These are phyloP conservation scores for Spiraea crenata DNA, from an alignment of 331 rosid species.

Conservation along the genomic window DNA sequence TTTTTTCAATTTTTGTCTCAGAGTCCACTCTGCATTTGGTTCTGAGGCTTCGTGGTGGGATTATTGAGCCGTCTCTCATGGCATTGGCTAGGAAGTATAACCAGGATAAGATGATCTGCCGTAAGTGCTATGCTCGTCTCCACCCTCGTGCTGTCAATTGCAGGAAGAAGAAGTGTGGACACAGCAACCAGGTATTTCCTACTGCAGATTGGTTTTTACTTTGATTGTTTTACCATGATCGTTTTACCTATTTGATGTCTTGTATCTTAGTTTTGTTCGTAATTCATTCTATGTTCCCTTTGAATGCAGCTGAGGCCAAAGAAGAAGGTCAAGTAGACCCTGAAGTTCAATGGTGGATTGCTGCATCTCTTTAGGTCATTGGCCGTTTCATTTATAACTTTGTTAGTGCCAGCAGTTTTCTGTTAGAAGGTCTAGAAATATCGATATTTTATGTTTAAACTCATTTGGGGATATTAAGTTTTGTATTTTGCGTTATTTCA, in stretches of 20 bases:
- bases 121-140: conserved; percentile 97
- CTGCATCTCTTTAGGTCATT: conserved; percentile 17
- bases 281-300: background rate
- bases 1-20: conserved; percentile 23
- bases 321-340: conserved; percentile 93
- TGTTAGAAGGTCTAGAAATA: background rate
- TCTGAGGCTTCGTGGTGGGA: conserved; percentile 98
- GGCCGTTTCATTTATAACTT: background rate
- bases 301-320: conserved; percentile 94
- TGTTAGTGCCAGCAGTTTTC: conserved; percentile 9
- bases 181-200: conserved; percentile 87
- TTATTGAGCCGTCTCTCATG: conserved; percentile 95
- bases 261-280: background rate
- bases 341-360: background rate
- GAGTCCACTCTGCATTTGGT: conserved; percentile 95
- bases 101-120: conserved; percentile 92
- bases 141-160: conserved; percentile 99
- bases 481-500: background rate
- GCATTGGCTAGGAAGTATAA: conserved; percentile 94
- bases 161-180: conserved; percentile 99
- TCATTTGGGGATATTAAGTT: conserved; percentile 10
- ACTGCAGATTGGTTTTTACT: too few relatives aligned
- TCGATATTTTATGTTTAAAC: background rate
- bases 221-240: background rate
- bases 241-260: background rate